Conservation (phyloP, 345 rosid genomes). For the Schrenkiella parvula region DNA sequence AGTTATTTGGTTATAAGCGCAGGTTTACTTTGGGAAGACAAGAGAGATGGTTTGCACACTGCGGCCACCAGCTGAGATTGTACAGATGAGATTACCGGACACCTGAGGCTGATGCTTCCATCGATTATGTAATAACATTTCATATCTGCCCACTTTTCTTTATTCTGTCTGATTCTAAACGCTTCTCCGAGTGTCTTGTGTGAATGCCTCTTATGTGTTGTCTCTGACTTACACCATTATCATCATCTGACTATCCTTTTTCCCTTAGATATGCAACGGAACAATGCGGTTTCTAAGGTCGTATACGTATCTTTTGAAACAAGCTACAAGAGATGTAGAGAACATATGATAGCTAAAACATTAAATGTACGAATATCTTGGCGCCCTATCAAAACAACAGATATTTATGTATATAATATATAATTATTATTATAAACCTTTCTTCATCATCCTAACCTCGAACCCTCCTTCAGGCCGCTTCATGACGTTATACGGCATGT, state of each 20-base stretch:
- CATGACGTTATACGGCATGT: not conserved
- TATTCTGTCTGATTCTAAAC: not conserved
- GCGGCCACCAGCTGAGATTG: constrained; percentile 79
- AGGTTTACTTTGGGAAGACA: constrained; percentile 98
- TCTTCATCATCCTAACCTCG: constrained; percentile 55
- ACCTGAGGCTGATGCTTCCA: constrained; percentile 32
- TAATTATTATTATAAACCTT: not conserved
- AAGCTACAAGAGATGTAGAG: too few species aligned
- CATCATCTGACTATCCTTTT: not conserved
- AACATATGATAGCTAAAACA: too few species aligned
- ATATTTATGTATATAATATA: not conserved
- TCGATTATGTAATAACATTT: not conserved
- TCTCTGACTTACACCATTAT: not conserved
- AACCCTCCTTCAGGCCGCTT: constrained; percentile 15
- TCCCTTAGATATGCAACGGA: not conserved
- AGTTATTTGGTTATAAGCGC: constrained; percentile 21
- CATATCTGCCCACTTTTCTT: not conserved
- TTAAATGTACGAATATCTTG: too few species aligned
- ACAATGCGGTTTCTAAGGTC: not conserved
- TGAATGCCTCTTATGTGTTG: not conserved
- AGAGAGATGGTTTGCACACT: constrained; percentile 95
- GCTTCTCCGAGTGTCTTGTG: not conserved
- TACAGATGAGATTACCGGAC: constrained; percentile 65
- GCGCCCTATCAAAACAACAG: too few species aligned
- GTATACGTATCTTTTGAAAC: not conserved